Conservation (phyloP, 768 basidiomycete genomes). For the Rhodotorula kratochvilovae region DNA sequence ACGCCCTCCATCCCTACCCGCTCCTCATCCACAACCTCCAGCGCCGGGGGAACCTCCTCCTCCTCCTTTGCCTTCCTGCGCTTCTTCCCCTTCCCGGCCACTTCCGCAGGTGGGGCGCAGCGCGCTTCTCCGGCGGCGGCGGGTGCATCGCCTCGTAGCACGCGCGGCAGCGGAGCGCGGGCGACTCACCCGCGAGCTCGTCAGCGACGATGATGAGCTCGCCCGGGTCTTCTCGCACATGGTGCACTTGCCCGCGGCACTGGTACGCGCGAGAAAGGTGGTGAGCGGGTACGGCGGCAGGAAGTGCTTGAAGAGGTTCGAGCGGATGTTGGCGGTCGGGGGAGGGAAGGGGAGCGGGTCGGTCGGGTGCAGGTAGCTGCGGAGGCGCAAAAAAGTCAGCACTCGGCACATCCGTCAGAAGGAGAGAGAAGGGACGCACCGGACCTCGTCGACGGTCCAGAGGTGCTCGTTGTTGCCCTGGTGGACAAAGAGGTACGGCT, state of each 20-base stretch:
- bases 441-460: constrained; percentile 20
- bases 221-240: constrained; percentile 18
- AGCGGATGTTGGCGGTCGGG: neutral
- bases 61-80: neutral
- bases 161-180: neutral
- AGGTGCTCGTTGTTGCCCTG: constrained; percentile 22
- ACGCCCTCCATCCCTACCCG: constrained; percentile 12
- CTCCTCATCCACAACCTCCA: neutral
- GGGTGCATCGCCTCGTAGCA: constrained; percentile 22
- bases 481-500: constrained; percentile 24
- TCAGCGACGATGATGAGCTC: neutral
- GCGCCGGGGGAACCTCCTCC: neutral
- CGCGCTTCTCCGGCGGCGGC: neutral
- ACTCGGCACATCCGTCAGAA: neutral
- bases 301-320: neutral
- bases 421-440: neutral
- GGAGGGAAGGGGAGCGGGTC: neutral
- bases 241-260: neutral
- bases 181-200: constrained; percentile 13
- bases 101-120: neutral
- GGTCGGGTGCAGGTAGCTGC: constrained; percentile 9
- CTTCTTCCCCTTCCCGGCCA: neutral
- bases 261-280: constrained; percentile 15
- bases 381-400: too few relatives aligned
- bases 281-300: constrained; percentile 12